These are phyloP conservation scores for Austroboletus niveus DNA, from an alignment of 1,284 basidiomycete species.

Conservation along the genomic window DNA sequence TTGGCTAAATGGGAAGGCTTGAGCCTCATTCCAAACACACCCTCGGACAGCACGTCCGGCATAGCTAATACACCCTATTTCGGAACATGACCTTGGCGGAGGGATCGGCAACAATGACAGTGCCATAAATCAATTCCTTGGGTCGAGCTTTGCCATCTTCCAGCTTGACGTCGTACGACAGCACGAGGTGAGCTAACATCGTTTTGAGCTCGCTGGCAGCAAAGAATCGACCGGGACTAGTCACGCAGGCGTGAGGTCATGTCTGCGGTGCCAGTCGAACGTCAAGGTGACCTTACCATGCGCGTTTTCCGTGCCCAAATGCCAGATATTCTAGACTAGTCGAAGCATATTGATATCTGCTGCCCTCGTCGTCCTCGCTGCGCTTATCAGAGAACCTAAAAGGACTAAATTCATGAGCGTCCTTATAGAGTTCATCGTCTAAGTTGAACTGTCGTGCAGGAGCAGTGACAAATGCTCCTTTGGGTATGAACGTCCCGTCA, in stretches of 20 bases:
- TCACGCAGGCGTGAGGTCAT: neutral
- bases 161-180: neutral
- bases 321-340: neutral
- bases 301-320: neutral
- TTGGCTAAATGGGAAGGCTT: too few species aligned
- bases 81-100: neutral
- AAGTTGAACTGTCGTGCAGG: slow-evolving; percentile 26
- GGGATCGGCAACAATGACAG: neutral
- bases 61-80: too few species aligned
- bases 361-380: neutral
- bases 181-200: neutral
- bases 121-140: neutral
- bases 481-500: slow-evolving; percentile 41
- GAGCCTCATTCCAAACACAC: too few species aligned
- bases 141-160: neutral
- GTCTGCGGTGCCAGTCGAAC: neutral
- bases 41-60: too few species aligned
- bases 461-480: slow-evolving; percentile 32
- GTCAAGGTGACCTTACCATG: neutral
- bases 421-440: slow-evolving; percentile 27
- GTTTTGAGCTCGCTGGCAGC: neutral
- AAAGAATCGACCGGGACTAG: neutral
- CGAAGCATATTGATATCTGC: neutral
- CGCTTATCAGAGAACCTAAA: slow-evolving; percentile 28
- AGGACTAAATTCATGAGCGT: slow-evolving; percentile 31